Evolutionary conservation across 2,329 filamentous ascomycete species (phyloP).

Genomic region (Plenodomus tracheiphilus): DNA sequence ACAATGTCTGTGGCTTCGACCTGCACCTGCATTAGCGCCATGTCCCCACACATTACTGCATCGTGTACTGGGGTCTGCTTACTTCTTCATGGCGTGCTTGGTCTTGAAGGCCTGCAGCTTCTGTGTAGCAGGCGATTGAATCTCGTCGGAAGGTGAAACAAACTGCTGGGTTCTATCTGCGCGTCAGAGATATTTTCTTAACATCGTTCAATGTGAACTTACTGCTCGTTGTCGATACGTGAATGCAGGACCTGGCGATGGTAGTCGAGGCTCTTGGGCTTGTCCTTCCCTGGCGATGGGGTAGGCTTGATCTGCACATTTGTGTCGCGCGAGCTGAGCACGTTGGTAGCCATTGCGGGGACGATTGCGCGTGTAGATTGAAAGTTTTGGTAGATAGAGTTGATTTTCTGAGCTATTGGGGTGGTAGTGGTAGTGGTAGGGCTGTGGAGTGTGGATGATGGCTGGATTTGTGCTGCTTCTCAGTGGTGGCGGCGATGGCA

Average conservation of each 20-base stretch:
- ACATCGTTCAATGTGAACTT: constrained; percentile 37
- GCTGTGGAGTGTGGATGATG: background rate
- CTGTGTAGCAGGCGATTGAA: constrained; percentile 83
- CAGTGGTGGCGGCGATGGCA: constrained; percentile 6
- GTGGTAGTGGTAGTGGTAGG: background rate
- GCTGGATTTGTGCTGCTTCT: background rate
- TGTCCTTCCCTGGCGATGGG: constrained; percentile 29
- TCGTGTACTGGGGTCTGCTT: constrained; percentile 8
- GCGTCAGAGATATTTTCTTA: constrained; percentile 17
- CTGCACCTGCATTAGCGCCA: constrained; percentile 24
- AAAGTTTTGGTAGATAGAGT: background rate
- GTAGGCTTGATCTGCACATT: constrained; percentile 54
- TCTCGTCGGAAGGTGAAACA: constrained; percentile 83
- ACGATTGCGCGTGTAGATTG: constrained; percentile 2
- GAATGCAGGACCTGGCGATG: constrained; percentile 75
- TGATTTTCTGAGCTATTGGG: background rate
- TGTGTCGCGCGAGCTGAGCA: constrained; percentile 68
- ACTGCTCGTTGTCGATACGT: constrained; percentile 71
- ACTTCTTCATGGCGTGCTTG: constrained; percentile 77
- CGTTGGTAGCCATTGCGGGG: constrained; percentile 58
- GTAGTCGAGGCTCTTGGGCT: constrained; percentile 65
- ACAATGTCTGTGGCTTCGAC: constrained; percentile 47
- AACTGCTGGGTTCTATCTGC: constrained; percentile 58
- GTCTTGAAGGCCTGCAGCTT: constrained; percentile 80
- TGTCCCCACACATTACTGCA: background rate